These are phyloP conservation scores for Lenzites betulinus DNA, from an alignment of 768 basidiomycete species.

Conservation along the genomic window DNA sequence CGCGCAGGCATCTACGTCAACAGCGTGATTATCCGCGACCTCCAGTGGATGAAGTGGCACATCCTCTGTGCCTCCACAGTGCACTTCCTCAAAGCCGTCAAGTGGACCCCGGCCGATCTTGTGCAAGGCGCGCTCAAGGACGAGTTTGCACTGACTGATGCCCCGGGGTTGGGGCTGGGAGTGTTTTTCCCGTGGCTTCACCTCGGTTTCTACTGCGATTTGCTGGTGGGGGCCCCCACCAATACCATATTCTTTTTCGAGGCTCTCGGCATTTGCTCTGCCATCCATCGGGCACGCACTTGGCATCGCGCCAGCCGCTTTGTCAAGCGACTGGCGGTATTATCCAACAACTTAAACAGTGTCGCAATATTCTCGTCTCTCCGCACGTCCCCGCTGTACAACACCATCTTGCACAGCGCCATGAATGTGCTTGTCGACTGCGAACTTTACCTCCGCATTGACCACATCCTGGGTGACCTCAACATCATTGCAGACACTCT, in stretches of 20 bases:
- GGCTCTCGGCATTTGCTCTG: not conserved
- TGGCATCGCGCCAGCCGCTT: not conserved
- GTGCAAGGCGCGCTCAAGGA: constrained; percentile 26
- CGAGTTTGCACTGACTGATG: not conserved
- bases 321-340: no score
- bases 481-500: constrained; percentile 30
- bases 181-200: not conserved
- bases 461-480: constrained; percentile 26
- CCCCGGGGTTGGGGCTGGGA: not conserved
- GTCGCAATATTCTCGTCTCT: constrained; percentile 30
- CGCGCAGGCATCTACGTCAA: constrained; percentile 33
- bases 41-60: constrained; percentile 34
- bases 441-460: constrained; percentile 23
- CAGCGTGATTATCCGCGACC: constrained; percentile 28
- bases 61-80: no score
- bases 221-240: not conserved
- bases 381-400: constrained; percentile 16
- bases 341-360: constrained; percentile 27
- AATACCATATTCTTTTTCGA: not conserved
- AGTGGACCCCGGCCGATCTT: constrained; percentile 11
- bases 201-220: no score
- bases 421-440: constrained; percentile 14
- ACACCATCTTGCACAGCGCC: constrained; percentile 21
- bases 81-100: no score
- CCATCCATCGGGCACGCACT: not conserved